Evolutionary conservation across 768 basidiomycete genomes (phyloP), one percentile per base, ranked within the genome.

Genomic region (Erythrobasidium yunnanense): DNA sequence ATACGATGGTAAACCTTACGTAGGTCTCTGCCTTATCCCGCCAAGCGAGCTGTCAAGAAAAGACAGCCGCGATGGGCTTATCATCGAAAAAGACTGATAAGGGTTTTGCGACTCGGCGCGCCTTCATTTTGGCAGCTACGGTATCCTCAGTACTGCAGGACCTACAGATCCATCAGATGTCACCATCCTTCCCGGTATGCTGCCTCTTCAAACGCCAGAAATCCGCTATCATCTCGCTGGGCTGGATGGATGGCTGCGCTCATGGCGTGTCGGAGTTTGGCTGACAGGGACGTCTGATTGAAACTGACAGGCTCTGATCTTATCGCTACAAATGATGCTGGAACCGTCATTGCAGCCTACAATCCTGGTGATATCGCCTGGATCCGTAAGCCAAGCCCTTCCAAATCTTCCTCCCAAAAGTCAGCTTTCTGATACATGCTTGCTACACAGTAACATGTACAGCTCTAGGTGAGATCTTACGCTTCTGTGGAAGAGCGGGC

Each of bases 341-440:
- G 60, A 6, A 49, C 60, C 60, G 4, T 34, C 4, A 51, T 63
- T 23, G 60, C 60, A 29, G 45, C 60, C 27, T 63, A 63, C 22
- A 63, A 63, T 23, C 60, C 60, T 25, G 60, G 60, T 50, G 60
- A 63, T 32, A 51, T 63, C 29, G 60, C 60, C 25, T 63, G 60
- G 60, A 25, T 63, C 22, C 27, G 60, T 63, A 25, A 63, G 60
- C 34, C 7, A 4, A 7, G 4, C 35, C 30, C 25, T 55, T 7
- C 15, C 7, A n/a, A 20, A 30, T 55, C 22, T 23, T n/a, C 56
- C 13, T 13, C 6, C 22, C n/a, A 57, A 30, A 38, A 18, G 55
- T 35, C 35, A 3, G 55, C 55, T 20, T 4, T 13, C 55, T 52
- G 33, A 57, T 22, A 4, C 55, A 22, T n/a, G 22, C 57, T 29